A percentile compares a stretch with the other conserved stretches of the same genome.
Conservation (phyloP, 2,329 filamentous ascomycete species). For the Lomentospora prolificans region DNA sequence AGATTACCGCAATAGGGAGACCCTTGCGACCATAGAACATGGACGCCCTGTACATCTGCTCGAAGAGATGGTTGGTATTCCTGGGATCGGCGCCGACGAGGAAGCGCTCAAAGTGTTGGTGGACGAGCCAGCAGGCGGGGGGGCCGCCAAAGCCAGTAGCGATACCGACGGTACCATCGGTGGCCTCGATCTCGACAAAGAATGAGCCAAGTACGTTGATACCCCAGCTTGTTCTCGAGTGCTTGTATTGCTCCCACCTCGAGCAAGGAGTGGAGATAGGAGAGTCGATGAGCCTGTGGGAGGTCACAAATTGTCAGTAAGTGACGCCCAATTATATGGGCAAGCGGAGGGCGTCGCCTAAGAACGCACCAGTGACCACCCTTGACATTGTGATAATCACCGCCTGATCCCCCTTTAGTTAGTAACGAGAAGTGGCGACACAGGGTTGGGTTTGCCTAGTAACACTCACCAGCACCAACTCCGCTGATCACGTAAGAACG, state of each 20-base stretch:
- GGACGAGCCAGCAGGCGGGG: constrained; percentile 86
- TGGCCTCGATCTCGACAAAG: constrained; percentile 79
- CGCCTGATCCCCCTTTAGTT: constrained; percentile 40
- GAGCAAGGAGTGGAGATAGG: constrained; percentile 91
- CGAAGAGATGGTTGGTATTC: constrained; percentile 85
- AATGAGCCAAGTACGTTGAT: constrained; percentile 94
- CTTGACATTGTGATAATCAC: constrained; percentile 89
- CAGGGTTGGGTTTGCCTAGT: neutral
- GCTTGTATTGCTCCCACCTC: constrained; percentile 77
- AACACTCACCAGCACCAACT: constrained; percentile 35
- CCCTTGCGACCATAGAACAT: constrained; percentile 98
- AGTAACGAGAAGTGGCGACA: neutral
- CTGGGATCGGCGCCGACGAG: constrained; percentile 79
- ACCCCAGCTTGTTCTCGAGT: constrained; percentile 83
- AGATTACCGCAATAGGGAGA: constrained; percentile 81
- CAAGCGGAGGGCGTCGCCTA: neutral
- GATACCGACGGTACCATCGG: constrained; percentile 86
- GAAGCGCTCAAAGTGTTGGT: constrained; percentile 90
- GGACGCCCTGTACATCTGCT: constrained; percentile 91
- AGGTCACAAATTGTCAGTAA: too few species aligned
- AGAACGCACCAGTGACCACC: constrained; percentile 52
- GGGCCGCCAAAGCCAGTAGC: constrained; percentile 91
- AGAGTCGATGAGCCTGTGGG: constrained; percentile 85
- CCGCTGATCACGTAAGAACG: constrained; percentile 64
- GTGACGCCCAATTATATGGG: too few species aligned